A percentile compares a stretch with the other conserved stretches of the same genome.
phyloP scores from a whole-genome alignment of 1,284 basidiomycete species.

The Fomes fomentarius region DNA sequence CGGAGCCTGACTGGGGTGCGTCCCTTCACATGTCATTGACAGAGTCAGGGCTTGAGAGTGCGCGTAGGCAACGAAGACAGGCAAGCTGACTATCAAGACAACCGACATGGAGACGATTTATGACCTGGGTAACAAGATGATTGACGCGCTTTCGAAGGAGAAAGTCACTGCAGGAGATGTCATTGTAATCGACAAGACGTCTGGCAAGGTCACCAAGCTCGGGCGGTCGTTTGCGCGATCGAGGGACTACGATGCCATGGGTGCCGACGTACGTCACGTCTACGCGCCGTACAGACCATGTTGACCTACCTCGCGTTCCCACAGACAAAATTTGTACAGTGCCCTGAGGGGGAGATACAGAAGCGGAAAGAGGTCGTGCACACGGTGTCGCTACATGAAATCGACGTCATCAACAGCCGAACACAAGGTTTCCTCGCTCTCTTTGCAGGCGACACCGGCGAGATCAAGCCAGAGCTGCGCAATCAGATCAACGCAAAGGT shows the following conservation, averaged over 20 bases:
- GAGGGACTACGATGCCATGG: conserved; percentile 98
- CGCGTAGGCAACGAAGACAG: conserved; percentile 92
- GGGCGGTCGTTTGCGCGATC: conserved; percentile 95
- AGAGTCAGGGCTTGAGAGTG: neutral
- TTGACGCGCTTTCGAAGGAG: conserved; percentile 95
- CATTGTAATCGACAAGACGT: conserved; percentile 95
- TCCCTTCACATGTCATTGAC: conserved; percentile 21
- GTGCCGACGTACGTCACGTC: conserved; percentile 80
- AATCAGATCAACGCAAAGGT: conserved; percentile 98
- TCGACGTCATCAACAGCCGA: conserved; percentile 98
- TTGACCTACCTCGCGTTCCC: neutral
- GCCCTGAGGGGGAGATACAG: conserved; percentile 97
- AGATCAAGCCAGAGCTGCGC: conserved; percentile 97
- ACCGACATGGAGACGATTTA: conserved; percentile 99
- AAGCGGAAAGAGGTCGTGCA: conserved; percentile 97
- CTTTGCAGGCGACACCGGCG: conserved; percentile 92
- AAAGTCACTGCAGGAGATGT: conserved; percentile 97
- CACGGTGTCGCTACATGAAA: conserved; percentile 97
- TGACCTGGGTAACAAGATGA: conserved; percentile 99
- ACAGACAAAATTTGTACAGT: conserved; percentile 97
- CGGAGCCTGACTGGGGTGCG: conserved; percentile 93
- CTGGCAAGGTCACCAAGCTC: conserved; percentile 96
- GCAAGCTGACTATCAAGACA: conserved; percentile 96
- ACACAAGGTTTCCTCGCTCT: conserved; percentile 89
- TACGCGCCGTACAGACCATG: neutral